These are phyloP conservation scores for Tetragonia tetragonoides DNA, from an alignment of 148 eudicot species.

Conservation along the genomic window DNA sequence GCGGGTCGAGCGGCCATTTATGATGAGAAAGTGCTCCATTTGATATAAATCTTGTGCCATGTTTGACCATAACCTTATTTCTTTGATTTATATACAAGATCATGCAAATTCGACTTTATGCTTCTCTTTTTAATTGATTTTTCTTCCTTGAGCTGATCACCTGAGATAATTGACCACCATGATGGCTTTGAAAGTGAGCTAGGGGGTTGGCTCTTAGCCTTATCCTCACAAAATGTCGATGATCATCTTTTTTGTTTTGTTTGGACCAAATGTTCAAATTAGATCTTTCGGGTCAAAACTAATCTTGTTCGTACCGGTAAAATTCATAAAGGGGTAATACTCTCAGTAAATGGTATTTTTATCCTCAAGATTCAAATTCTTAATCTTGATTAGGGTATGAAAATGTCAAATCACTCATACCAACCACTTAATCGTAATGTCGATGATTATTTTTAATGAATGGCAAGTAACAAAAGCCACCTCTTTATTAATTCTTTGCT, in stretches of 20 bases:
- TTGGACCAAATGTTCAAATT: too few species aligned
- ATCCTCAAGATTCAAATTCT: too few species aligned
- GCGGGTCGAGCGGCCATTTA: background rate
- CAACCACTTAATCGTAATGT: too few species aligned
- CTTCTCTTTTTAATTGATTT: background rate
- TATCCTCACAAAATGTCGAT: background rate
- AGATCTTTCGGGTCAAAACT: too few species aligned
- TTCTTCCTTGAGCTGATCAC: conserved; percentile 12
- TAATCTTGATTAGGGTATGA: too few species aligned
- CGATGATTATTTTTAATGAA: background rate
- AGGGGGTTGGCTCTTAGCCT: background rate
- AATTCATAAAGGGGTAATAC: too few species aligned
- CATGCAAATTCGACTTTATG: background rate
- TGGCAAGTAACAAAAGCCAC: background rate
- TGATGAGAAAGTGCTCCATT: background rate
- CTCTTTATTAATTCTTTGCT: background rate
- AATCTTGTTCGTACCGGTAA: too few species aligned
- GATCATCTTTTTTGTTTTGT: background rate
- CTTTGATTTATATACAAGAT: background rate
- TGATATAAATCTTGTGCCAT: background rate
- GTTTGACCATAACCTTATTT: background rate
- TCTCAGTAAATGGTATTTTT: too few species aligned
- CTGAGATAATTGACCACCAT: conserved; percentile 4
- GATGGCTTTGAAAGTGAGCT: conserved; percentile 7
- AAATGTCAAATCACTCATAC: too few species aligned